A percentile compares a stretch with the other conserved stretches of the same genome.
phyloP scores from a whole-genome alignment of 2,329 filamentous ascomycete genomes.

The Fusarium aywerte region DNA sequence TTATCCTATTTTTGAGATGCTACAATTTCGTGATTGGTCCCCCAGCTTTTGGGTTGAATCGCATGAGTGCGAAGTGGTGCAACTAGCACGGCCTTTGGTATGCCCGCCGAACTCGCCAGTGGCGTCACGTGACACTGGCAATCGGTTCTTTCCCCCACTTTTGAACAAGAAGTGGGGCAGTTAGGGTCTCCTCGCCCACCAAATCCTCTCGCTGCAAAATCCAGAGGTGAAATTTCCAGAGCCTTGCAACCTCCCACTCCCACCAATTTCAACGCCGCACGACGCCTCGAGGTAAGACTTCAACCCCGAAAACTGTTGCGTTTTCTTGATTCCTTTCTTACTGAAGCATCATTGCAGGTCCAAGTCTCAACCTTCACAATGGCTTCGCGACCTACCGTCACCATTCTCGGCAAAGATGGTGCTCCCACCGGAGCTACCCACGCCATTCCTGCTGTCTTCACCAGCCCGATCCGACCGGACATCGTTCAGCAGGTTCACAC shows the following conservation, averaged over 20 bases:
- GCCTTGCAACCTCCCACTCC: slow-evolving; percentile 48
- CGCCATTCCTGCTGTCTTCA: slow-evolving; percentile 96
- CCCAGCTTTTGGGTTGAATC: not conserved
- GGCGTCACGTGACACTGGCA: slow-evolving; percentile 9
- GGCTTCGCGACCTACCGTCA: slow-evolving; percentile 97
- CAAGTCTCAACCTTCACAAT: slow-evolving; percentile 68
- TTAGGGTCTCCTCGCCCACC: slow-evolving; percentile 57
- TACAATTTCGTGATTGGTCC: not conserved
- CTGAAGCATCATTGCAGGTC: slow-evolving; percentile 44
- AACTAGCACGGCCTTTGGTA: not conserved
- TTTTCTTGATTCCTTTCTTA: slow-evolving; percentile 30
- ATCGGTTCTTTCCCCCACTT: not conserved
- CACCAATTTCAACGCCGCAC: slow-evolving; percentile 55
- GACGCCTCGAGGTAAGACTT: slow-evolving; percentile 54
- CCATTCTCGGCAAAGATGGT: slow-evolving; percentile 97
- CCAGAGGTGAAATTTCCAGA: slow-evolving; percentile 52
- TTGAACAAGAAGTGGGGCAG: slow-evolving; percentile 38
- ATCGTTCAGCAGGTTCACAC: slow-evolving; percentile 99
- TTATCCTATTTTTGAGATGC: not conserved
- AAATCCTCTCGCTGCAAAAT: slow-evolving; percentile 49
- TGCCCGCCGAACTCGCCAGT: too few species aligned
- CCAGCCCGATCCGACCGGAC: slow-evolving; percentile 95
- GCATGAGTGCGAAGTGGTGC: not conserved
- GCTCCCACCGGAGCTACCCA: slow-evolving; percentile 88
- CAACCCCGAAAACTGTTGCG: slow-evolving; percentile 26